Evolutionary conservation across 2,329 filamentous ascomycete species (phyloP).

Genomic region (Aspergillus eucalypticola): DNA sequence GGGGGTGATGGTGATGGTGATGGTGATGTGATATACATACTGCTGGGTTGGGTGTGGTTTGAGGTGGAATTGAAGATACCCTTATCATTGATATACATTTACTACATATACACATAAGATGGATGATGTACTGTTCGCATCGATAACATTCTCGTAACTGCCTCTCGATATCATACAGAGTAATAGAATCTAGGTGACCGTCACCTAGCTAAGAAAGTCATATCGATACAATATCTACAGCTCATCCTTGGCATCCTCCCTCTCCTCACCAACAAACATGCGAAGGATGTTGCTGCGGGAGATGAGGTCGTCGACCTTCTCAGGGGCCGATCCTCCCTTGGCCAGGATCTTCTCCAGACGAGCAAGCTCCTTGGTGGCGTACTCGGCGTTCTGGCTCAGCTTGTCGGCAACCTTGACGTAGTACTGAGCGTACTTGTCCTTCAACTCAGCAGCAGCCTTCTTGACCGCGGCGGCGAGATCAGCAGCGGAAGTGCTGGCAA

Average conservation of each 20-base stretch:
- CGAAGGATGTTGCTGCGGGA: conserved; percentile 84
- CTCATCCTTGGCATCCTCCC: conserved; percentile 68
- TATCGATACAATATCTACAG: conserved; percentile 41
- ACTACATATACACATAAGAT: neutral
- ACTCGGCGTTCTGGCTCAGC: conserved; percentile 73
- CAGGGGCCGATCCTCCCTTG: conserved; percentile 80
- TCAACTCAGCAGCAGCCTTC: conserved; percentile 66
- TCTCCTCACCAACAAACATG: conserved; percentile 67
- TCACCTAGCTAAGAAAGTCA: neutral
- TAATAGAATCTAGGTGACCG: neutral
- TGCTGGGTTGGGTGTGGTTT: neutral
- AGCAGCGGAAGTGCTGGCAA: conserved; percentile 66
- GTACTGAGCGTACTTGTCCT: conserved; percentile 87
- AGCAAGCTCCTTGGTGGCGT: conserved; percentile 80
- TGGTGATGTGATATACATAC: neutral
- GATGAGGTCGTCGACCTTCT: conserved; percentile 86
- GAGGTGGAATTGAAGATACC: neutral
- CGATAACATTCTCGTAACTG: neutral
- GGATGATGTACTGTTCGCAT: neutral
- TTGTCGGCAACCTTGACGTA: conserved; percentile 91
- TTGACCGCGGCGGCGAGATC: conserved; percentile 70
- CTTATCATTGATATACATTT: neutral
- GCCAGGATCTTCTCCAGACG: conserved; percentile 76
- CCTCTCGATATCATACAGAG: neutral
- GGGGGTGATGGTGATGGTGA: neutral